phyloP scores from a whole-genome alignment of 108 stramenopile genomes.

The Discostella stelligeroides region DNA sequence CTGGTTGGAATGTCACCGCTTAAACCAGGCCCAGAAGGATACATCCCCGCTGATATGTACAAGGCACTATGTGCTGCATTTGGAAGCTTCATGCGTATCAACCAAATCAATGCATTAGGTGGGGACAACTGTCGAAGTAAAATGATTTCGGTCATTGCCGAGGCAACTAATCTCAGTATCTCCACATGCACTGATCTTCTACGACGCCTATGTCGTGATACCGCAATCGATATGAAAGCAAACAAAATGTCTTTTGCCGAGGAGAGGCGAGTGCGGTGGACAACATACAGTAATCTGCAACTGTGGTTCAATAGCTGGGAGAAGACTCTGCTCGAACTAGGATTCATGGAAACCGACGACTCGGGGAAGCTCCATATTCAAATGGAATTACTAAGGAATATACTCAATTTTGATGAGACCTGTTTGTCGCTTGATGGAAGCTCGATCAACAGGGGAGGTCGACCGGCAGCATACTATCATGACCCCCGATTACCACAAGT shows the following conservation, averaged over 20 bases:
- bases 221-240: neutral
- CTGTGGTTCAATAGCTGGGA: constrained; percentile 10
- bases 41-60: neutral
- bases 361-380: neutral
- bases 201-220: neutral
- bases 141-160: neutral
- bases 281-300: constrained; percentile 5
- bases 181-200: neutral
- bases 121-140: constrained; percentile 5
- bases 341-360: neutral
- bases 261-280: constrained; percentile 13
- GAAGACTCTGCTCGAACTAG: neutral
- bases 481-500: neutral
- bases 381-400: neutral
- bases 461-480: neutral
- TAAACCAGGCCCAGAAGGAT: neutral
- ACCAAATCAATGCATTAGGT: constrained; percentile 3
- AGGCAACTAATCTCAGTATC: neutral
- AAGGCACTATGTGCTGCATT: neutral
- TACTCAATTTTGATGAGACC: constrained; percentile 19
- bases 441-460: constrained; percentile 1
- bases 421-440: constrained; percentile 18
- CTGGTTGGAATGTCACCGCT: neutral
- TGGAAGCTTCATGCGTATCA: constrained; percentile 5
- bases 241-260: neutral